These are phyloP conservation scores for Mycena maculata DNA, from an alignment of 768 basidiomycete genomes.

Conservation along the genomic window DNA sequence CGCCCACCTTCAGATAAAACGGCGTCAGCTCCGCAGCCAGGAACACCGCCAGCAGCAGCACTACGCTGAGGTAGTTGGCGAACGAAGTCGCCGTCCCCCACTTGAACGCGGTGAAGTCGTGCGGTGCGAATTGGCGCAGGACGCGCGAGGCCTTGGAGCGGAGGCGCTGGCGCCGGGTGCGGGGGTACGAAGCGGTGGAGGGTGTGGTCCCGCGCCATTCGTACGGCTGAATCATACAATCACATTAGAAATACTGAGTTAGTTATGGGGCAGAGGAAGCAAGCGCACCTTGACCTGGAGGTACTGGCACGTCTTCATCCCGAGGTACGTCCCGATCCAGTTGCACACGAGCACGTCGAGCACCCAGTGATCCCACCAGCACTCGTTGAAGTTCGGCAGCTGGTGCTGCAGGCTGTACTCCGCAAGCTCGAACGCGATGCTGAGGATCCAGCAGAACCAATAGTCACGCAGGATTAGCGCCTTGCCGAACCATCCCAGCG, in stretches of 20 bases:
- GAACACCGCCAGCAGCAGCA: conserved; percentile 80
- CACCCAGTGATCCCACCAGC: conserved; percentile 96
- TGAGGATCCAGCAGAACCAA: conserved; percentile 95
- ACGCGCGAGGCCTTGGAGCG: conserved; percentile 84
- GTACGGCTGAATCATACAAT: conserved; percentile 69
- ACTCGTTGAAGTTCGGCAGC: conserved; percentile 90
- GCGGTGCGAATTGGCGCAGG: conserved; percentile 86
- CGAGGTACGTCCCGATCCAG: conserved; percentile 88
- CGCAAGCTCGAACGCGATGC: conserved; percentile 88
- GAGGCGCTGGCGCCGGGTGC: conserved; percentile 78
- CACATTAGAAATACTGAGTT: neutral
- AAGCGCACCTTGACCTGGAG: conserved; percentile 85
- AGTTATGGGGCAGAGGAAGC: conserved; percentile 1
- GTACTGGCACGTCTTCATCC: conserved; percentile 91
- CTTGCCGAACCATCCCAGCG: conserved; percentile 92
- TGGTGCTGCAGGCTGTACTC: conserved; percentile 92
- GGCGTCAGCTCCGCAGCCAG: conserved; percentile 88
- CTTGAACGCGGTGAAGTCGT: conserved; percentile 89
- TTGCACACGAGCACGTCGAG: conserved; percentile 89
- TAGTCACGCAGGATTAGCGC: conserved; percentile 91
- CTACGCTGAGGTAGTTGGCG: conserved; percentile 79
- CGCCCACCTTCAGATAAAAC: conserved; percentile 87
- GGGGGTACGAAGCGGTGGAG: conserved; percentile 34
- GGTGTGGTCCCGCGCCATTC: conserved; percentile 79
- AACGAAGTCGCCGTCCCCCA: conserved; percentile 86